Conservation (phyloP, 805 yeast species). For the Pichia ethanolica region DNA sequence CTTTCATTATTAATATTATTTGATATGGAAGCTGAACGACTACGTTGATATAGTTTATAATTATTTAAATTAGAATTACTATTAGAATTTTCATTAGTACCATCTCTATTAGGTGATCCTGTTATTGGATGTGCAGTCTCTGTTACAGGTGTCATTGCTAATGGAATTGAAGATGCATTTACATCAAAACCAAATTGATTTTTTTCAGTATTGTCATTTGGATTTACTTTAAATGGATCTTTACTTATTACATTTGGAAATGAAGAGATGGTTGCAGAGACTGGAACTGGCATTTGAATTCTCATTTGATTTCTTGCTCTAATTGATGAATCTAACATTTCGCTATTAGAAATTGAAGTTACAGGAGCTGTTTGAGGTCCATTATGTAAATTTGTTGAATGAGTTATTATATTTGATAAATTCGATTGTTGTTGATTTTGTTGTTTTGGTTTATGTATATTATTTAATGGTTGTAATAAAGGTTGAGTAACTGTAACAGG, state of each 20-base stretch:
- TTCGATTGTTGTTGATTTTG: neutral
- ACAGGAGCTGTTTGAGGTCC: conserved; percentile 28
- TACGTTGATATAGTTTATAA: neutral
- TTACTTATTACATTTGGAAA: neutral
- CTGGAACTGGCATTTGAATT: conserved; percentile 72
- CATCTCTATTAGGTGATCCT: conserved; percentile 9
- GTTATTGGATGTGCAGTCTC: conserved; percentile 33
- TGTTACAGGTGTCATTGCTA: conserved; percentile 76
- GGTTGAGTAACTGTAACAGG: conserved; percentile 35
- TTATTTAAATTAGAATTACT: neutral
- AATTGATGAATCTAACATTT: conserved; percentile 20
- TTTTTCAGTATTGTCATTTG: conserved; percentile 13
- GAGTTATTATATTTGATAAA: neutral
- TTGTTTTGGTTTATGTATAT: conserved; percentile 7
- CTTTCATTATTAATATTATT: neutral
- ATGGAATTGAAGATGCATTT: conserved; percentile 56
- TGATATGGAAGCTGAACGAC: neutral
- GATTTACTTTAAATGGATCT: conserved; percentile 12
- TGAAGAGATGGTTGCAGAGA: conserved; percentile 16
- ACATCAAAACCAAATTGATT: conserved; percentile 38
- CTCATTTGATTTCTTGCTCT: conserved; percentile 50
- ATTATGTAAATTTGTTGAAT: conserved; percentile 3
- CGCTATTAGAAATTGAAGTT: conserved; percentile 11
- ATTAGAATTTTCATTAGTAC: neutral
- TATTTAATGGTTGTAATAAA: conserved; percentile 49